A percentile compares a stretch with the other conserved stretches of the same genome.
phyloP scores from a whole-genome alignment of 148 eudicot genomes.

The Cornus suecica region DNA sequence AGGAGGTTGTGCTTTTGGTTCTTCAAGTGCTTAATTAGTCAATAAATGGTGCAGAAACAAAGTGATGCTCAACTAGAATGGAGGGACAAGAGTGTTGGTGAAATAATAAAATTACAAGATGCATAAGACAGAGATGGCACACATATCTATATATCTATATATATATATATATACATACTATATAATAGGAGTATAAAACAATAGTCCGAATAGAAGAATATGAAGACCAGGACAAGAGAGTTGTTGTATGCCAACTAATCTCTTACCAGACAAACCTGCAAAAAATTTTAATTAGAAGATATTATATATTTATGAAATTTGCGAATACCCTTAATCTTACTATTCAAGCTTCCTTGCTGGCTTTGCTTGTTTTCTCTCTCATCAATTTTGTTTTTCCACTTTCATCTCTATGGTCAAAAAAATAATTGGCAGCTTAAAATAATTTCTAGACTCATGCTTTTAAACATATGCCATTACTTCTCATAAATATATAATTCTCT shows the following conservation, averaged over 20 bases:
- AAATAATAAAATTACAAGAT: conserved; percentile 16
- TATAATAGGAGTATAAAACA: neutral
- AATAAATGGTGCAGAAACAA: conserved; percentile 11
- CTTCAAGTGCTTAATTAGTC: conserved; percentile 19
- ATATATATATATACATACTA: too few species aligned
- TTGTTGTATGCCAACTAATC: conserved; percentile 19
- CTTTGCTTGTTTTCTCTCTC: neutral
- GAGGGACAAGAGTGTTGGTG: conserved; percentile 14
- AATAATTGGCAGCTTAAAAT: too few species aligned
- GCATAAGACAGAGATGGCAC: conserved; percentile 12
- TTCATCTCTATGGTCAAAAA: too few species aligned
- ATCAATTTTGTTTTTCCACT: neutral
- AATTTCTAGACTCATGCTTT: too few species aligned
- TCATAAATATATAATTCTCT: too few species aligned
- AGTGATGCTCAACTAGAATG: neutral
- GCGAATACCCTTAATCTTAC: neutral
- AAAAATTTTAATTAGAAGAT: neutral
- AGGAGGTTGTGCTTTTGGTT: conserved; percentile 4
- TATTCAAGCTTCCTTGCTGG: conserved; percentile 3
- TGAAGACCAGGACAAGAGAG: neutral
- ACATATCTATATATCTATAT: too few species aligned
- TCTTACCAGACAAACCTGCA: too few species aligned
- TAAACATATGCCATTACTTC: too few species aligned
- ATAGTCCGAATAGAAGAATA: neutral
- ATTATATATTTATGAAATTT: neutral